These are phyloP conservation scores for Ganoderma multipileum DNA, from an alignment of 1,284 basidiomycete genomes.

Conservation along the genomic window DNA sequence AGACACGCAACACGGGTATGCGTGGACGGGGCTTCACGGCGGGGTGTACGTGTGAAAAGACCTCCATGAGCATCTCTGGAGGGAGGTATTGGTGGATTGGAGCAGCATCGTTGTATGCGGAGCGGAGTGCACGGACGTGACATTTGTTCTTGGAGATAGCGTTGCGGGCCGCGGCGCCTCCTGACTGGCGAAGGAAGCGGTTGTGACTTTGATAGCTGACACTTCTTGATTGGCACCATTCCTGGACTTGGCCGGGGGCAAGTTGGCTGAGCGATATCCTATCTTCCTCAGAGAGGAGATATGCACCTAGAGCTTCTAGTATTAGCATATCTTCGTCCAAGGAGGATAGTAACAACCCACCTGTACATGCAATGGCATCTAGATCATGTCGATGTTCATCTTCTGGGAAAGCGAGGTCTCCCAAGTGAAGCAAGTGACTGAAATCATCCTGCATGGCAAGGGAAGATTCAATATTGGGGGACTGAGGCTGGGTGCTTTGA, in stretches of 20 bases:
- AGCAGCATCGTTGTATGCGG: background rate
- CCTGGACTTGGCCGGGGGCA: background rate
- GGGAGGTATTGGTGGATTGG: constrained; percentile 5
- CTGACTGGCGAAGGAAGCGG: background rate
- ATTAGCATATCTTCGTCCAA: background rate
- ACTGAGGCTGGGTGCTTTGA: no score
- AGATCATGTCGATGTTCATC: background rate
- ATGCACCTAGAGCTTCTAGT: background rate
- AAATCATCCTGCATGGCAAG: background rate
- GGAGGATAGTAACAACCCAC: background rate
- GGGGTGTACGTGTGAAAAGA: constrained; percentile 5
- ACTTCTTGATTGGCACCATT: constrained; percentile 1
- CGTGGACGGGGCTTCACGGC: background rate
- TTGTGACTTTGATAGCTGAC: background rate
- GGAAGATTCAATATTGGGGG: no score
- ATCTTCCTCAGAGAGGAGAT: background rate
- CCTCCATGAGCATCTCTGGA: constrained; percentile 1
- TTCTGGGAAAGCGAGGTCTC: background rate
- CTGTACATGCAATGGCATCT: background rate
- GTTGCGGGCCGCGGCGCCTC: background rate
- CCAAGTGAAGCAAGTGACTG: background rate
- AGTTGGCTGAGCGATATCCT: background rate
- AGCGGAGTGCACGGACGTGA: constrained; percentile 2
- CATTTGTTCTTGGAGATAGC: background rate
- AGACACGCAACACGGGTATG: constrained; percentile 4